Evolutionary conservation across 768 basidiomycete species (phyloP), one percentile per base, ranked within the genome.

Genomic region (Holtermanniella nyarrowii): DNA sequence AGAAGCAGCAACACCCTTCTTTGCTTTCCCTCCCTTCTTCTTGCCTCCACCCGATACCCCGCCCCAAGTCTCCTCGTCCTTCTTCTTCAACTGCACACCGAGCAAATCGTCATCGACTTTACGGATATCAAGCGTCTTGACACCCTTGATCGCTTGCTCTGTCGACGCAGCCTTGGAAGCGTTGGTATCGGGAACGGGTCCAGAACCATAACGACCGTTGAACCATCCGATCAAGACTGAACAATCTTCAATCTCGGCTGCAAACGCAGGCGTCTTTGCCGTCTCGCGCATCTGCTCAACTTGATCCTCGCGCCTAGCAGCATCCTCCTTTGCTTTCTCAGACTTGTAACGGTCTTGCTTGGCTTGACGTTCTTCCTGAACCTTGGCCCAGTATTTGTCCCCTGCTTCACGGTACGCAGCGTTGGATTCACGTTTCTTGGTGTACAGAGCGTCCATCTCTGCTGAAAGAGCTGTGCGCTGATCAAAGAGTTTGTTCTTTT

Each of bases 231-330:
- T 63, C n/a, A 71, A 50, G 41, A 71, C 65, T 25, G 52, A 54
- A 74, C 90, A 96, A 69, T 97, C 95, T 75, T 97, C 88, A 62
- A 99, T 89, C 69, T 96, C 82, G 48, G 82, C 77, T 64, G 88
- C 86, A 78, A 80, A 97, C 0, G 95, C 95, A 23, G 95, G 91
- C 21, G 78, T 65, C 53, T 82, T 80, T 21, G 95, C 95, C 68
- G 97, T 90, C 54, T 99, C 95, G 47, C 85, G 82, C 44, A 96
- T 70, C 37, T 81, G 83, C 10, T 80, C 83, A 53, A 83, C 77
- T 67, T 89, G 88, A 71, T 82, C 65, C 84, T 82, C 21, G 78
- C 84, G 18, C 78, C 82, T 51, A 82, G 83, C 70, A 87, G 85
- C 43, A 79, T 79, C 60, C 84, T 84, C 52, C 76, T 78, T 56